Base-by-base conservation (phyloP, 1,284 basidiomycete species). In the Tausonia pullulans region DNA sequence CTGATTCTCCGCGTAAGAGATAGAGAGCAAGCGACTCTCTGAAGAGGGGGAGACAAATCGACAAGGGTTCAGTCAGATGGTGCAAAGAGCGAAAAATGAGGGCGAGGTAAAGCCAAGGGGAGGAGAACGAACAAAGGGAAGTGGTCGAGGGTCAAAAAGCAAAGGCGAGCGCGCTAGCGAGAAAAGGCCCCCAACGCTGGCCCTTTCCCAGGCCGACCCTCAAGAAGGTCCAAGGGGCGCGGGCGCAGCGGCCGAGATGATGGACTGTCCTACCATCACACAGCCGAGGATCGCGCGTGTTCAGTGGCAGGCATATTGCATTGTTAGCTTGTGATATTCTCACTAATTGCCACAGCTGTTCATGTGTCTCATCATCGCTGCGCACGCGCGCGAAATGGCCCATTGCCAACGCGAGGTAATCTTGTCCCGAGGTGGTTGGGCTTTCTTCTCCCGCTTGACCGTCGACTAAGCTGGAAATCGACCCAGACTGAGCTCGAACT, bases 11-110 rank as follows among this genome's bases (percentile, higher is more conserved):
- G 56, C 56, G 56, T 53, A 54, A 64, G 44, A 58, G 63, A 64
- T 64, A 64, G 63, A 64, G 63, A 54, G 51, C 57, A 64, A 64
- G 63, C 63, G 63, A 64, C 63, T 64, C 63, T 64, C 50, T 49
- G 57, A 16, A 27, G 27, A 16, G n/a, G 41, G 41, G 3, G 5
- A n/a, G 48, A 40, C 39, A 41, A 49, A 40, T 1, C n/a, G 16
- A 7, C 3, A 51, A 43, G 50, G 51, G 50, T 61, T 13, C 2
- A 16, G 10, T 41, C 6, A 41, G 53, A 7, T 27, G 52, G 43
- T 3, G 13, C 10, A 8, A n/a, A 13, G 3, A n/a, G 43, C 14
- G 55, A 6, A 13, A 54, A 27, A 61, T 7, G 58, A 50, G 4
- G 49, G 14, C 43, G 50, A 9, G 27, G 40, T 39, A 4, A 49